Evolutionary conservation across 2,329 filamentous ascomycete species (phyloP), one percentile per base, ranked within the genome.

Genomic region (Falciphora oryzae): DNA sequence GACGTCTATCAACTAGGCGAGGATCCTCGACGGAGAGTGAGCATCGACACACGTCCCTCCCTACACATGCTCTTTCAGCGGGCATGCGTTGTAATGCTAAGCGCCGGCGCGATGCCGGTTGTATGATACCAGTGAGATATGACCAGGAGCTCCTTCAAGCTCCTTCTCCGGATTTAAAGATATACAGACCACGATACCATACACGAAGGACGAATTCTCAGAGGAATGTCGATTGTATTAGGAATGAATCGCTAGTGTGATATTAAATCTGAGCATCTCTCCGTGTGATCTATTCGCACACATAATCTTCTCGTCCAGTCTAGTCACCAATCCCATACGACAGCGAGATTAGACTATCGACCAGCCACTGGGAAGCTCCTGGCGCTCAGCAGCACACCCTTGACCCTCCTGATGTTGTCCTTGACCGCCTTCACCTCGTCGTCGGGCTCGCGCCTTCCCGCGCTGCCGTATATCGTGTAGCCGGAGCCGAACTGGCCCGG

Each of bases 341-440:
- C 14, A 18, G 4, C 44, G 28, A 38, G 13, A 16, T 5, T 13
- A 16, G 11, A 29, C 64, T 68, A 74, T 63, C 73, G 72, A 44
- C 76, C 72, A 56, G 77, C 78, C 3, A 76, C 70, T n/a, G 88
- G 89, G 69, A 94, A 94, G 70, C 86, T 91, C 71, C 89, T 85
- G 5, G 91, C 85, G 71, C 87, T 92, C 65, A 96, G 75, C 69
- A 95, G 78, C 14, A 92, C 85, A 1, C 91, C 91, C 79, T 96
- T 96, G 57, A 95, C 85, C 65, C 89, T 84, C 68, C 91, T 80
- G 63, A 96, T 93, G 67, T 89, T 90, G 68, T 86, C 86, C 77
- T 90, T 91, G 27, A 91, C 81, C 72, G 85, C 86, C 67, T 86
- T 86, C 70, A 92, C 87, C 75, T 91, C 89, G 75, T 94, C 90